Conservation (phyloP, 768 basidiomycete species). For the Guyanaporus albipodus region DNA sequence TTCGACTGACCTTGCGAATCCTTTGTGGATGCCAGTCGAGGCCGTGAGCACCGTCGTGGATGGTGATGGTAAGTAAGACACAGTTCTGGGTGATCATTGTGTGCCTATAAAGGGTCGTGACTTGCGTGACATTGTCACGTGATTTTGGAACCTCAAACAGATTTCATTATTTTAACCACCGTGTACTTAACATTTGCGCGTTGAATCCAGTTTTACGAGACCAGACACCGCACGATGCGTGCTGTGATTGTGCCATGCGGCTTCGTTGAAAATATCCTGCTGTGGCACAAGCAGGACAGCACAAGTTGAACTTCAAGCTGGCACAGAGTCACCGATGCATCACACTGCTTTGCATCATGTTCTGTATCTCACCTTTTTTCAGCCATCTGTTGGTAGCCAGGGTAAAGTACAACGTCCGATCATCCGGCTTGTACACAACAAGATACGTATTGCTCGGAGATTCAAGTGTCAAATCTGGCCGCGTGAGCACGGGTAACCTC, state of each 20-base stretch:
- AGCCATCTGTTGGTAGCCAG: neutral
- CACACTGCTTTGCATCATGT: neutral
- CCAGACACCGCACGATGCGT: too few species aligned
- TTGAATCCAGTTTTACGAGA: too few species aligned
- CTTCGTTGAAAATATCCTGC: too few species aligned
- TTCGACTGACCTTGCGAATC: constrained; percentile 7
- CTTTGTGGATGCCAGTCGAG: neutral
- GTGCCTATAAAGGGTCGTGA: constrained; percentile 11
- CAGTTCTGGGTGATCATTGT: neutral
- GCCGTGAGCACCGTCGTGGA: constrained; percentile 7
- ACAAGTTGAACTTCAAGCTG: neutral
- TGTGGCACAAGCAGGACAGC: neutral
- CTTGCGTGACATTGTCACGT: constrained; percentile 14
- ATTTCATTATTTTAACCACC: too few species aligned
- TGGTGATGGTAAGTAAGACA: constrained; percentile 4
- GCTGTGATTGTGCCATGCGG: too few species aligned
- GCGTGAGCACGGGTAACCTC: neutral
- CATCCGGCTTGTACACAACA: neutral
- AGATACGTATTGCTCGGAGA: neutral
- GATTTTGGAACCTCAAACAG: too few species aligned
- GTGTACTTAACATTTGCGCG: too few species aligned
- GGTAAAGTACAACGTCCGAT: neutral
- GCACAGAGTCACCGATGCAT: neutral
- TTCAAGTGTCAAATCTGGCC: neutral
- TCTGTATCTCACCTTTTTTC: neutral